A percentile compares a stretch with the other conserved stretches of the same genome.
Conservation (phyloP, 2,329 filamentous ascomycete species). For the Neodidymelliopsis sp. region DNA sequence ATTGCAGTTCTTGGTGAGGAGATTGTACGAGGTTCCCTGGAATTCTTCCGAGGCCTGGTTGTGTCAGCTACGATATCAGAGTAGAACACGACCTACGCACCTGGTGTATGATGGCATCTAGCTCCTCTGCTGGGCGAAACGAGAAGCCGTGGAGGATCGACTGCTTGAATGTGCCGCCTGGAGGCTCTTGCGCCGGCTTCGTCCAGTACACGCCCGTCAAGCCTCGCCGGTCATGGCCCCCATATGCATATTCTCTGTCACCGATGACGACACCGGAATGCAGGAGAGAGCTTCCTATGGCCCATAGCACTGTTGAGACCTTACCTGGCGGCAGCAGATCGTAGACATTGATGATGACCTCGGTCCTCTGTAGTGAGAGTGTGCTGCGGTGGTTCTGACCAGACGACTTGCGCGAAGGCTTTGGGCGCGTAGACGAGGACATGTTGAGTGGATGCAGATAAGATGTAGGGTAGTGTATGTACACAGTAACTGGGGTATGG, state of each 20-base stretch:
- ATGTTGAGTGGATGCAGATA: constrained; percentile 24
- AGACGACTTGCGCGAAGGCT: constrained; percentile 52
- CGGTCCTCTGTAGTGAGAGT: constrained; percentile 73
- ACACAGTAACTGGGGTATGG: constrained; percentile 11
- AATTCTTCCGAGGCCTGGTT: constrained; percentile 71
- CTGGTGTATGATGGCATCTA: constrained; percentile 72
- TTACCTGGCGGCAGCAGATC: constrained; percentile 79
- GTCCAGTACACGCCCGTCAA: constrained; percentile 87
- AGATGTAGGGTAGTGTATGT: constrained; percentile 6
- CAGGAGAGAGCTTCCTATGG: constrained; percentile 76
- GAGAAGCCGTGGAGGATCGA: constrained; percentile 83
- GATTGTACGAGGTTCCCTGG: constrained; percentile 78
- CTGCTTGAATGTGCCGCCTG: constrained; percentile 77
- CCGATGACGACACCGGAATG: constrained; percentile 86
- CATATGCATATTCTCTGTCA: constrained; percentile 83
- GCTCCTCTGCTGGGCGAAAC: constrained; percentile 71
- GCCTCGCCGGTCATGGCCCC: constrained; percentile 75
- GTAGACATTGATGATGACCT: constrained; percentile 79
- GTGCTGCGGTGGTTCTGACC: constrained; percentile 66
- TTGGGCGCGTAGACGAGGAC: constrained; percentile 43
- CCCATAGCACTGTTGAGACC: constrained; percentile 79
- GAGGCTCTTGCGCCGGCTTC: constrained; percentile 72
- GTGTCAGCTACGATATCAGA: constrained; percentile 21
- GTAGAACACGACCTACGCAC: constrained; percentile 27
- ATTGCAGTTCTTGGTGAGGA: constrained; percentile 86